Evolutionary conservation across 257 asterid species (phyloP).

Genomic region (Euphrasia confusa): DNA sequence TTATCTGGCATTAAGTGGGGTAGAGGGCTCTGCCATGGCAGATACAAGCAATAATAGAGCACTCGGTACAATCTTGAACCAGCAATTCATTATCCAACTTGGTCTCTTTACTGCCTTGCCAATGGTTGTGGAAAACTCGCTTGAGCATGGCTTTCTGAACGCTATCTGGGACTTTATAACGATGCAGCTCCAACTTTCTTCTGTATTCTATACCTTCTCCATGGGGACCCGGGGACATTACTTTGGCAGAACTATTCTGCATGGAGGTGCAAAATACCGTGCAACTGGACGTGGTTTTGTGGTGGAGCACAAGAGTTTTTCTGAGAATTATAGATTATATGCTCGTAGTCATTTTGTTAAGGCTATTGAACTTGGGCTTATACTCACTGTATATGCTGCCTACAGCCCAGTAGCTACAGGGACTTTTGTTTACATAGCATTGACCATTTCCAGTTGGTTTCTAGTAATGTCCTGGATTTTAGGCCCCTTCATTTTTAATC

Average conservation of each 20-base stretch:
- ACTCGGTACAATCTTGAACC: conserved; percentile 92
- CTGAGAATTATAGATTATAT: conserved; percentile 79
- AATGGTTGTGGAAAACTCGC: conserved; percentile 92
- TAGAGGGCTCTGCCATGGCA: conserved; percentile 59
- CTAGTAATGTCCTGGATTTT: conserved; percentile 86
- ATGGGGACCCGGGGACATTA: conserved; percentile 99
- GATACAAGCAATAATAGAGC: conserved; percentile 64
- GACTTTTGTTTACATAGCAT: conserved; percentile 76
- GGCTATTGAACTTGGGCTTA: conserved; percentile 93
- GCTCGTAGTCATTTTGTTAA: conserved; percentile 97
- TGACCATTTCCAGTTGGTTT: conserved; percentile 97
- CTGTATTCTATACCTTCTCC: conserved; percentile 90
- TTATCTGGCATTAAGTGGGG: conserved; percentile 92
- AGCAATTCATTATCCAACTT: conserved; percentile 91
- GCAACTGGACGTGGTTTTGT: conserved; percentile 99
- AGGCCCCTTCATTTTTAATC: conserved; percentile 90
- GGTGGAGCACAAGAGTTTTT: conserved; percentile 89
- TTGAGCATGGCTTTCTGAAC: conserved; percentile 91
- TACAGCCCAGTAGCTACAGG: conserved; percentile 85
- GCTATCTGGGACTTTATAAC: conserved; percentile 92
- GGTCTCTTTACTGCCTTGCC: conserved; percentile 95
- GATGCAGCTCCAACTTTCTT: conserved; percentile 95
- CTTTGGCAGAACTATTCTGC: conserved; percentile 95
- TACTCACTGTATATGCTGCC: conserved; percentile 82
- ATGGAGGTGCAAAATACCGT: conserved; percentile 97